Evolutionary conservation across 202 grass and related monocot genomes (phyloP).

Genomic region (Bolboschoenoplectus hybrid): DNA sequence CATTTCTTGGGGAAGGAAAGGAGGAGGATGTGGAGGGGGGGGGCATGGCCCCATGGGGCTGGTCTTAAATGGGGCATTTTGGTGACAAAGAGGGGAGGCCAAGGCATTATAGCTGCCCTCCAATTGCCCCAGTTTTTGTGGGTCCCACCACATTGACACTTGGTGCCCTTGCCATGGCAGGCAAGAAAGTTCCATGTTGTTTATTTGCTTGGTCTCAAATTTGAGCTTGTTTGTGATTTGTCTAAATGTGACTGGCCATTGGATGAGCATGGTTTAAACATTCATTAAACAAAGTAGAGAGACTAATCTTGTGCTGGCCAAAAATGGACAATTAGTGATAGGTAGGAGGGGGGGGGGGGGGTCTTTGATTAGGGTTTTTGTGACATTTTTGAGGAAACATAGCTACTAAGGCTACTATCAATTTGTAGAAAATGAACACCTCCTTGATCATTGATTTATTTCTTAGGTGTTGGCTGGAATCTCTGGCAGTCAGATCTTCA

Average conservation of each 20-base stretch:
- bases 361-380: constrained; percentile 22
- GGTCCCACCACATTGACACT: constrained; percentile 24
- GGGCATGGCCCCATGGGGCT: background rate
- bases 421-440: background rate
- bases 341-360: background rate
- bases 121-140: constrained; percentile 22
- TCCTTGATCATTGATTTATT: constrained; percentile 16
- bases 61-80: constrained; percentile 26
- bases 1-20: background rate
- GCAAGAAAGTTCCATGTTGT: constrained; percentile 35
- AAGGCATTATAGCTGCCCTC: background rate
- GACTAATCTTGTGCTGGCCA: constrained; percentile 18
- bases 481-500: constrained; percentile 7
- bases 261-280: background rate
- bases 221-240: constrained; percentile 25
- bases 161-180: constrained; percentile 40
- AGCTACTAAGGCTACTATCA: constrained; percentile 12
- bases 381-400: constrained; percentile 33
- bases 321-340: constrained; percentile 35
- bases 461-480: constrained; percentile 9
- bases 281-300: background rate
- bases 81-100: constrained; percentile 19
- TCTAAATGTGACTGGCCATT: background rate
- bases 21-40: background rate
- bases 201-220: constrained; percentile 33